A percentile compares a stretch with the other conserved stretches of the same genome.
Evolutionary conservation across 2,329 filamentous ascomycete species (phyloP).

Genomic region (Thelonectria discophora): DNA sequence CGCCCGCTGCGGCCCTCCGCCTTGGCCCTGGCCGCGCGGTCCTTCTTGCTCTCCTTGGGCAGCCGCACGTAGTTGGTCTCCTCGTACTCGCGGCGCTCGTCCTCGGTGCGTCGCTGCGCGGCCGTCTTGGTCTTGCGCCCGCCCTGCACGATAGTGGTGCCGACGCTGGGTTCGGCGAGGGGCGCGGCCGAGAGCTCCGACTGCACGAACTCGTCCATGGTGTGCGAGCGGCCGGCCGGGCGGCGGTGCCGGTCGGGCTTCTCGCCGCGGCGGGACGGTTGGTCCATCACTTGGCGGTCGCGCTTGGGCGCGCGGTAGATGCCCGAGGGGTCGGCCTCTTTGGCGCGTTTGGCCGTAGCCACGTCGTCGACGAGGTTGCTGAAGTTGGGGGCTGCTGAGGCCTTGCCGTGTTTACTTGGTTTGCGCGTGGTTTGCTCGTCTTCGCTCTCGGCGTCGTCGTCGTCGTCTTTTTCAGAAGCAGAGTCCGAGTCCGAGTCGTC

Average conservation of each 20-base stretch:
- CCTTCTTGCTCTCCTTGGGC: slow-evolving; percentile 88
- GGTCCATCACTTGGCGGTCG: slow-evolving; percentile 85
- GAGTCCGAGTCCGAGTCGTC: slow-evolving; percentile 36
- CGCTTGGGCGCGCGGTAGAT: slow-evolving; percentile 91
- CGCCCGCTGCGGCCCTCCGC: slow-evolving; percentile 59
- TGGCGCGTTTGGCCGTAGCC: slow-evolving; percentile 38
- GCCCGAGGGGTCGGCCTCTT: slow-evolving; percentile 60
- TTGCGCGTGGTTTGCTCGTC: slow-evolving; percentile 41
- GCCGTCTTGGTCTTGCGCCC: slow-evolving; percentile 83
- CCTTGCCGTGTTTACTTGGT: slow-evolving; percentile 39
- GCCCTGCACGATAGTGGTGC: slow-evolving; percentile 82
- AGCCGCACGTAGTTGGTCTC: slow-evolving; percentile 91
- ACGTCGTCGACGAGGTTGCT: slow-evolving; percentile 47
- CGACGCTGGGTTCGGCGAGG: slow-evolving; percentile 86
- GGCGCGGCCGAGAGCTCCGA: slow-evolving; percentile 86
- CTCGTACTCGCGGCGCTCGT: slow-evolving; percentile 85
- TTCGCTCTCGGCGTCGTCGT: slow-evolving; percentile 51
- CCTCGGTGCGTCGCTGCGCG: slow-evolving; percentile 78
- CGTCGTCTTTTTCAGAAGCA: slow-evolving; percentile 46
- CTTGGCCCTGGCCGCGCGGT: slow-evolving; percentile 71
- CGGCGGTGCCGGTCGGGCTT: slow-evolving; percentile 66
- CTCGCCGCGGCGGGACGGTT: slow-evolving; percentile 66
- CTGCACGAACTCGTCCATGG: slow-evolving; percentile 90
- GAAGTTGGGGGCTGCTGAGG: slow-evolving; percentile 46
- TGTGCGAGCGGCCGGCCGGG: slow-evolving; percentile 75